Percentiles rank a stretch among this genome's conserved stretches.
Conservation (phyloP, 2,329 filamentous ascomycete species). For the Nannizzia gypsea region DNA sequence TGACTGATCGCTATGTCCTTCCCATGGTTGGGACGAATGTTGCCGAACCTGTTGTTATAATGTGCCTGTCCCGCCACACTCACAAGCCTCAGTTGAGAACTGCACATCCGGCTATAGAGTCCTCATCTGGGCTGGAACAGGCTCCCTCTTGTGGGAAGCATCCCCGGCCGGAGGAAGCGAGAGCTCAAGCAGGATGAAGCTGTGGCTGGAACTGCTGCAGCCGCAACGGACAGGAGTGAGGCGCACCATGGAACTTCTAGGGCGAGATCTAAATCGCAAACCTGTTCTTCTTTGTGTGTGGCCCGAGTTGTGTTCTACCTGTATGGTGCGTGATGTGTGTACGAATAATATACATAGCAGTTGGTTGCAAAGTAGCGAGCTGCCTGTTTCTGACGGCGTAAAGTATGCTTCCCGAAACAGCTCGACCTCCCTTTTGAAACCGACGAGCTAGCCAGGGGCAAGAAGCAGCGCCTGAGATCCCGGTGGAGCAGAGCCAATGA, state of each 20-base stretch:
- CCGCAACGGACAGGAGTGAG: not conserved
- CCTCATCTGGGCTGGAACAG: not conserved
- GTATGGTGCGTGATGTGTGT: no score
- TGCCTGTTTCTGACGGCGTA: not conserved
- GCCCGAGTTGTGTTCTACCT: not conserved
- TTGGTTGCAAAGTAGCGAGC: not conserved
- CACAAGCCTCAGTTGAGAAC: not conserved
- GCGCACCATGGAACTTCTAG: not conserved
- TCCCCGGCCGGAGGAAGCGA: not conserved
- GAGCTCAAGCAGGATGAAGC: not conserved
- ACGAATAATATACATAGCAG: not conserved
- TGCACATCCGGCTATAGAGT: not conserved
- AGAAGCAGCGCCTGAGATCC: not conserved
- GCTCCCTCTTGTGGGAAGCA: not conserved
- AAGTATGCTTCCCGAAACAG: not conserved
- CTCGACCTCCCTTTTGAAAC: not conserved
- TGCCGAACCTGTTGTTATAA: not conserved
- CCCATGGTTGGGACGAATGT: not conserved
- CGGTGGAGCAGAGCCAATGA: not conserved
- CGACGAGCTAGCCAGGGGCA: not conserved
- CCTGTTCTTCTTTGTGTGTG: not conserved
- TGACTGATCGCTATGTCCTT: not conserved
- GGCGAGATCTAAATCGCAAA: not conserved
- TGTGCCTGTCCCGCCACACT: not conserved
- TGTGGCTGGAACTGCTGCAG: constrained; percentile 1